Base-by-base conservation (phyloP, 1,284 basidiomycete species). In the Omphalotus olearius region DNA sequence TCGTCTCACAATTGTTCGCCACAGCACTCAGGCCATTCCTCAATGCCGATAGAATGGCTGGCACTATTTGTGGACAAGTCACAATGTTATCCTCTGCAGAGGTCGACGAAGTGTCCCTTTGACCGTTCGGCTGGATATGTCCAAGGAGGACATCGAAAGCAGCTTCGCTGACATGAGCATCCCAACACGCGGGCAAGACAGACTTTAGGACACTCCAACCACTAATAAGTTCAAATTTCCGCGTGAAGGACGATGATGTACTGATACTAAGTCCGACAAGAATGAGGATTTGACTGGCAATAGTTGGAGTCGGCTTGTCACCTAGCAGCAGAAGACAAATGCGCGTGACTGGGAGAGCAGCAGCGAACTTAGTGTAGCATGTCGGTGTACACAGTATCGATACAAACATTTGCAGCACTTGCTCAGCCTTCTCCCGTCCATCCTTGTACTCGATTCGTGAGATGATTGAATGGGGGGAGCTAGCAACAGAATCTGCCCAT, bases 261-360 rank as follows among this genome's bases (percentile, higher is more conserved):
- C 67, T 66, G 48, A 83, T 69, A 57, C 82, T 74, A 51, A 85
- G 69, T 20, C 74, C 69, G 42, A 89, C 73, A 35, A 91, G 66
- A 7, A 70, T 70, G 13, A 93, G 69, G 30, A 88, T 70, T 53
- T 83, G 76, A 23, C 75, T 72, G 13, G 79, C 82, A 4, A 86
- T 73, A 17, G 70, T 58, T 0, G 88, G 67, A 1, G 83, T 73
- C 1, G 89, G 86, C 23, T 75, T 75, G 16, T 85, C 79, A 5
- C 87, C 83, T 2, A 93, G 78, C 20, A 93, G 75, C 5, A 93
- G 72, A 14, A 92, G 71, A 49, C 77, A 78, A 26, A 93, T 82
- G 3, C 90, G 82, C 6, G 86, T 80, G 35, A 89, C 68, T 0
- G 91, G 91, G 1, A 93, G 76, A 0, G 79, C 74, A 10, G 80